phyloP scores from a whole-genome alignment of 768 basidiomycete species.

The Exidia glandulosa region DNA sequence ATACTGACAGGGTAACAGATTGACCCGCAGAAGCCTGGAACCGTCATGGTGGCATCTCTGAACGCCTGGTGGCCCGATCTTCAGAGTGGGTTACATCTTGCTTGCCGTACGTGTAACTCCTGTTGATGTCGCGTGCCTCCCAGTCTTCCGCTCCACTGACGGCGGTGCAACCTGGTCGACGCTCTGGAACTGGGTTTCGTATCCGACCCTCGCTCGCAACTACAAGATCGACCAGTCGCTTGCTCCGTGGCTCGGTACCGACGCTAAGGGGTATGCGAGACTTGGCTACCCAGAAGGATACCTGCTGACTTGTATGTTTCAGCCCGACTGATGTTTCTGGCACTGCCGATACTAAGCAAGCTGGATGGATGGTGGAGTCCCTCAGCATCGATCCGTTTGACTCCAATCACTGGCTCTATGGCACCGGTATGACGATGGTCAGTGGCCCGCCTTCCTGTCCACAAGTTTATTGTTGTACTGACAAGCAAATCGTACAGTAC shows the following conservation, averaged over 20 bases:
- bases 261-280: constrained; percentile 3
- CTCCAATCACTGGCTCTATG: constrained; percentile 59
- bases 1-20: constrained; percentile 18
- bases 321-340: constrained; percentile 7
- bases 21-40: constrained; percentile 49
- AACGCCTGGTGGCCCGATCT: constrained; percentile 36
- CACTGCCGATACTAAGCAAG: constrained; percentile 11
- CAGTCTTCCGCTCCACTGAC: constrained; percentile 50
- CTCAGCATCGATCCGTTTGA: constrained; percentile 55
- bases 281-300: too few species aligned
- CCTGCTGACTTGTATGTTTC: too few species aligned
- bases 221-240: constrained; percentile 44
- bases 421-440: constrained; percentile 56
- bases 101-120: neutral
- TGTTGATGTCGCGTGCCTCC: constrained; percentile 22
- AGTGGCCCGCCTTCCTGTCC: too few species aligned
- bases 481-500: too few species aligned
- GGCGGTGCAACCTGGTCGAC: constrained; percentile 48
- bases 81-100: neutral
- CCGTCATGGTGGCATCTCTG: constrained; percentile 56
- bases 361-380: constrained; percentile 64
- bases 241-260: constrained; percentile 54
- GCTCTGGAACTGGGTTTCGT: constrained; percentile 43
- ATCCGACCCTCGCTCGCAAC: constrained; percentile 28
- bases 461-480: too few species aligned